These are phyloP conservation scores for Aspergillus biplanus DNA, from an alignment of 495 filamentous ascomycete species.

Conservation along the genomic window DNA sequence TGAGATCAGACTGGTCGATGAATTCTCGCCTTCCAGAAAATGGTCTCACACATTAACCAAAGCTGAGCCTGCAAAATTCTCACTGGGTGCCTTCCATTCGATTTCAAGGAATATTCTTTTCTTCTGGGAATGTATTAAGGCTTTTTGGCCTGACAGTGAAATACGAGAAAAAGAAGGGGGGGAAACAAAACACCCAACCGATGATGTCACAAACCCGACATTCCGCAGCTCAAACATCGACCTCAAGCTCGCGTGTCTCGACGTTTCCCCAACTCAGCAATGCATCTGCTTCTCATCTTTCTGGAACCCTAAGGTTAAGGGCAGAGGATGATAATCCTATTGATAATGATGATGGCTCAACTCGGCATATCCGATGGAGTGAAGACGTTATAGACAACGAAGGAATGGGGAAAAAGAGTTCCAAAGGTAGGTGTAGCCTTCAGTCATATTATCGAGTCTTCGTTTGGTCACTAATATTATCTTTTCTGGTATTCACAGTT, in stretches of 20 bases:
- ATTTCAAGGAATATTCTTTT: too few relatives aligned
- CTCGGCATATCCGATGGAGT: slow-evolving; percentile 79
- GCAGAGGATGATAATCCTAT: slow-evolving; percentile 33
- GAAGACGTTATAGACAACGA: slow-evolving; percentile 96
- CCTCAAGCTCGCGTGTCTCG: slow-evolving; percentile 24
- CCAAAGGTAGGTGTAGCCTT: slow-evolving; percentile 68
- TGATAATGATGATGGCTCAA: slow-evolving; percentile 21
- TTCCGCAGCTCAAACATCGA: slow-evolving; percentile 15
- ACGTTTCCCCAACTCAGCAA: slow-evolving; percentile 23
- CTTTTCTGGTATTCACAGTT: slow-evolving; percentile 53
- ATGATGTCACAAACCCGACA: slow-evolving; percentile 40
- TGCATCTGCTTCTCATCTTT: slow-evolving; percentile 20
- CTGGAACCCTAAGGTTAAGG: slow-evolving; percentile 40
- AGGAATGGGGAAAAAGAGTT: slow-evolving; percentile 88
- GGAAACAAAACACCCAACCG: too few relatives aligned
- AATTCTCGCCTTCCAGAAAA: too few relatives aligned
- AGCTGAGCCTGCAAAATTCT: too few relatives aligned
- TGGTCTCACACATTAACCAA: too few relatives aligned
- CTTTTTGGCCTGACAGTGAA: too few relatives aligned
- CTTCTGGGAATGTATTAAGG: too few relatives aligned
- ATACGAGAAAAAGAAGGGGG: too few relatives aligned
- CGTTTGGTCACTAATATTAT: not conserved
- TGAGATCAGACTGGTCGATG: too few relatives aligned
- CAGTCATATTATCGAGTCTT: not conserved
- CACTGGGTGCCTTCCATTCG: too few relatives aligned